Percentiles rank a stretch among this genome's conserved stretches.
These are phyloP conservation scores for Spergularia bocconei DNA, from an alignment of 148 eudicot species.

Conservation along the genomic window DNA sequence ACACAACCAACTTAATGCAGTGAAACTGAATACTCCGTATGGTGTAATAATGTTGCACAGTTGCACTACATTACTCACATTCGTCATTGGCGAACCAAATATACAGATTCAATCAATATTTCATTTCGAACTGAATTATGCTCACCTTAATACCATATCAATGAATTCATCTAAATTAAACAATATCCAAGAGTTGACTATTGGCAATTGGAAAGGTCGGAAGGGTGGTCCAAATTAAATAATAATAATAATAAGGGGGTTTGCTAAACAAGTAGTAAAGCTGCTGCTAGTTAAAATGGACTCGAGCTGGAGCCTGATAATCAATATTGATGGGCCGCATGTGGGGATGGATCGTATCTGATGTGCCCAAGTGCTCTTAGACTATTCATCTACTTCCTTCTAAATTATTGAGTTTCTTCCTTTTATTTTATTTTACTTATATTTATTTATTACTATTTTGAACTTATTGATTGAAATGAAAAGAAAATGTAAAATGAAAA, in stretches of 20 bases:
- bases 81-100: too few relatives aligned
- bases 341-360: constrained; percentile 12
- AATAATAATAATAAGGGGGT: background rate
- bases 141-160: too few relatives aligned
- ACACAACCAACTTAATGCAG: too few relatives aligned
- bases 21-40: too few relatives aligned
- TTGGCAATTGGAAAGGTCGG: constrained; percentile 5
- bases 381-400: background rate
- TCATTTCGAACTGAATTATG: too few relatives aligned
- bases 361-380: background rate
- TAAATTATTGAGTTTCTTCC: background rate
- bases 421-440: too few relatives aligned
- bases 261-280: background rate
- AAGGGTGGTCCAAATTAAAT: background rate
- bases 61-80: too few relatives aligned
- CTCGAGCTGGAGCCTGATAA: background rate
- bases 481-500: background rate
- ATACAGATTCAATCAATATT: too few relatives aligned
- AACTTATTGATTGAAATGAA: background rate
- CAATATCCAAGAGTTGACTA: constrained; percentile 13
- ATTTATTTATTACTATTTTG: too few relatives aligned
- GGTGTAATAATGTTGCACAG: too few relatives aligned
- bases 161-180: too few relatives aligned
- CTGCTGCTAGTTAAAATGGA: constrained; percentile 4
- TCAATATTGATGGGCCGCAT: constrained; percentile 14